phyloP scores from a whole-genome alignment of 2,329 filamentous ascomycete species.

The Penicillium sp. region DNA sequence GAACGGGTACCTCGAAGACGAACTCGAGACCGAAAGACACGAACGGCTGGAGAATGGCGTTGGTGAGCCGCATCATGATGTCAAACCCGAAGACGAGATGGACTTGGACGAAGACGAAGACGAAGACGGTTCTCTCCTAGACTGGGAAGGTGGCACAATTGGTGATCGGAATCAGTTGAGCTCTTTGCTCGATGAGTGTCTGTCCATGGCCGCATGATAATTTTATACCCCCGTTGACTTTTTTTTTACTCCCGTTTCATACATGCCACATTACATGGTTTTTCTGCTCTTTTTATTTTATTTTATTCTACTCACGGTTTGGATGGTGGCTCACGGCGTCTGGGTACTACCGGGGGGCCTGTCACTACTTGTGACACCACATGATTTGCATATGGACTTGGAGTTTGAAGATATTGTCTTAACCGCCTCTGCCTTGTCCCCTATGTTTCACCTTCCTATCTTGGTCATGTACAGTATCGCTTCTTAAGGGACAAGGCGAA shows the following conservation, averaged over 20 bases:
- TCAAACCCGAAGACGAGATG: constrained; percentile 31
- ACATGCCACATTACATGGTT: constrained; percentile 9
- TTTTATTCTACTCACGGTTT: constrained; percentile 14
- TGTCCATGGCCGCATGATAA: constrained; percentile 35
- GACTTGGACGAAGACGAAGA: constrained; percentile 31
- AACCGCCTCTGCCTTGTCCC: constrained; percentile 10
- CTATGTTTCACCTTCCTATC: constrained; percentile 9
- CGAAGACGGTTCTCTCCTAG: constrained; percentile 21
- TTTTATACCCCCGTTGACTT: constrained; percentile 13
- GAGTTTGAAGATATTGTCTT: constrained; percentile 16
- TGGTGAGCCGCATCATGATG: constrained; percentile 15
- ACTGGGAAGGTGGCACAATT: constrained; percentile 34
- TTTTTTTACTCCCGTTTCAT: constrained; percentile 8
- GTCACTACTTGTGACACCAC: constrained; percentile 12
- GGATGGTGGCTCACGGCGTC: constrained; percentile 25
- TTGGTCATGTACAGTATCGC: constrained; percentile 17
- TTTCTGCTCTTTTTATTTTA: constrained; percentile 4
- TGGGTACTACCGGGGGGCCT: constrained; percentile 19
- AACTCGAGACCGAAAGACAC: constrained; percentile 50
- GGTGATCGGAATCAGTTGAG: constrained; percentile 33
- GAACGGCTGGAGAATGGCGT: constrained; percentile 25
- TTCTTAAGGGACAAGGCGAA: constrained; percentile 7
- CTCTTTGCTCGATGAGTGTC: constrained; percentile 35
- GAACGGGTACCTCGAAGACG: constrained; percentile 64
- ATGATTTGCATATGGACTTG: constrained; percentile 25